phyloP scores from a whole-genome alignment of 2,329 filamentous ascomycete genomes.

The Clonostachys rosea region DNA sequence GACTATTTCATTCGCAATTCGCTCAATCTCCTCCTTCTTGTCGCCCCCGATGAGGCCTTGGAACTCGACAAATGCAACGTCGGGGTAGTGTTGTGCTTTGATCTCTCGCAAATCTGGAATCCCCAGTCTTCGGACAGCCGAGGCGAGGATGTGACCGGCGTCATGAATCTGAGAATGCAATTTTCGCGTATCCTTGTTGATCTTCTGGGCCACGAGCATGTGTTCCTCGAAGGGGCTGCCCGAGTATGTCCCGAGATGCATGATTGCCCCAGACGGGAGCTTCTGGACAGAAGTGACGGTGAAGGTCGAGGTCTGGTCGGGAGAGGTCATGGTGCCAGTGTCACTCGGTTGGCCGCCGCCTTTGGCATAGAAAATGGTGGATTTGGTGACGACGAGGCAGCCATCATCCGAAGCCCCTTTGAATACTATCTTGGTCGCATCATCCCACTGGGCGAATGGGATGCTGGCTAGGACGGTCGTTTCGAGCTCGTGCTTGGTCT shows the following conservation, averaged over 20 bases:
- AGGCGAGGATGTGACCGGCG: conserved; percentile 2
- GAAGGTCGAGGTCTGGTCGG: neutral
- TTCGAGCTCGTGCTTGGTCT: neutral
- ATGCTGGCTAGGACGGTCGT: neutral
- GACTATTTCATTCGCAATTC: conserved; percentile 1
- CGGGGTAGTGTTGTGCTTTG: conserved; percentile 3
- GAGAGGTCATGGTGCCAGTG: neutral
- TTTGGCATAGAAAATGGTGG: conserved; percentile 3
- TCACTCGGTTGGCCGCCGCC: conserved; percentile 3
- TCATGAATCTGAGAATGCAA: conserved; percentile 3
- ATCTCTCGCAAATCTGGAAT: neutral
- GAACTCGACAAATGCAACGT: conserved; percentile 1
- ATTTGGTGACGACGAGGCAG: neutral
- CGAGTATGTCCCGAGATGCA: neutral
- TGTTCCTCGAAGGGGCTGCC: neutral
- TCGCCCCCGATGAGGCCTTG: neutral
- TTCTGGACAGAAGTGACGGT: neutral
- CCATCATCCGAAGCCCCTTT: neutral
- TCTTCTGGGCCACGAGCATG: neutral
- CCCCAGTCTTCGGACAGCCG: neutral
- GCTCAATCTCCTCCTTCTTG: conserved; percentile 1
- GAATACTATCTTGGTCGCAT: neutral
- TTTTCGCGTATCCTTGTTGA: conserved; percentile 1
- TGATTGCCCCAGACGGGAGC: neutral
- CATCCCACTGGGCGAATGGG: neutral